phyloP scores from a whole-genome alignment of 257 asterid species.

The Thymus mandschuricus region DNA sequence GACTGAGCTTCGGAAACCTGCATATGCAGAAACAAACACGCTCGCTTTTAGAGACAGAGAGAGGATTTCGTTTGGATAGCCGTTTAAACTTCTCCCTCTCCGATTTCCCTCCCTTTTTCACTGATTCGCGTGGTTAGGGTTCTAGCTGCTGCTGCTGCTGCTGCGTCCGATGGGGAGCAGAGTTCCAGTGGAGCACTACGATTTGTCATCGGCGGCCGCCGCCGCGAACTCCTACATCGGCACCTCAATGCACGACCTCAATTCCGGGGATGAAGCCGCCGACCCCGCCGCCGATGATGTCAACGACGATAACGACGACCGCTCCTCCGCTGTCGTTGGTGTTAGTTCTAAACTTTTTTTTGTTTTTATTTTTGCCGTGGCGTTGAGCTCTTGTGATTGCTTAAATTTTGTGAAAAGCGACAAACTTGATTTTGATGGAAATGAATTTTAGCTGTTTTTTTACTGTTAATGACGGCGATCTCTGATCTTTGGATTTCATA shows the following conservation, averaged over 20 bases:
- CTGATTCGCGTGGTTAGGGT: constrained; percentile 34
- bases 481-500: neutral
- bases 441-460: neutral
- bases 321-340: constrained; percentile 74
- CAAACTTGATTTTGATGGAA: neutral
- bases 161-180: constrained; percentile 59
- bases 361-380: neutral
- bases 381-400: neutral
- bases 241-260: constrained; percentile 78
- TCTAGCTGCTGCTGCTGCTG: constrained; percentile 37
- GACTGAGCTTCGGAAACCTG: constrained; percentile 46
- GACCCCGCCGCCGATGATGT: constrained; percentile 59
- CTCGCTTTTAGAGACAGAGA: neutral
- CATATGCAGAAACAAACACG: neutral
- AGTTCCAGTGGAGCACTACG: constrained; percentile 82
- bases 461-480: neutral
- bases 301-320: constrained; percentile 74
- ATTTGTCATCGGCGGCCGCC: constrained; percentile 58
- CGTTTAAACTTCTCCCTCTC: constrained; percentile 38
- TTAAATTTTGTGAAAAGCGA: constrained; percentile 19
- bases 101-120: constrained; percentile 26
- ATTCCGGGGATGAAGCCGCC: constrained; percentile 63
- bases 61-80: constrained; percentile 42
- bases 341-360: constrained; percentile 38
- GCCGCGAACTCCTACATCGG: constrained; percentile 69